Evolutionary conservation across 345 rosid genomes (phyloP), one percentile per base, ranked within the genome.

Genomic region (Tarenaya hassleriana): DNA sequence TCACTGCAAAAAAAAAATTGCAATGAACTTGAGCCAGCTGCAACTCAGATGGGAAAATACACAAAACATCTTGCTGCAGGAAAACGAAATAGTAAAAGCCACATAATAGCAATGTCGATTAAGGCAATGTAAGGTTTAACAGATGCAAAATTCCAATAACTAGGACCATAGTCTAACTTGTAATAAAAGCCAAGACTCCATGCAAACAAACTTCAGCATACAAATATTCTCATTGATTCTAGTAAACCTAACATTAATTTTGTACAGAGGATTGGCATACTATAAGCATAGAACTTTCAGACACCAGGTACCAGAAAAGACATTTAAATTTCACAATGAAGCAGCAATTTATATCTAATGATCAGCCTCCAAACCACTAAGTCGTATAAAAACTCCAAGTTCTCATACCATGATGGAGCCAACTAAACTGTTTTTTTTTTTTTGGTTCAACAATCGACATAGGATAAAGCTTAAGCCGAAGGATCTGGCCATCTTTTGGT

Each of bases 1-100:
- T 83, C 94, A 60, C 99, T 92, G 91, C 77, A 75, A 56, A 31
- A 35, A 60, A 63, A 58, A 58, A 24, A n/a, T n/a, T 7, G 33
- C 51, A 65, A 47, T 16, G 42, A 39, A 40, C 43, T 67, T 71
- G 52, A 75, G 57, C 52, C 60, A 64, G 21, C 37, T 50, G 38
- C 55, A 34, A 34, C 33, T 47, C 42, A 43, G 50, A 14, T 18
- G 21, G 9, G 44, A 50, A 50, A 19, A 58, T 58, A 52, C 50
- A 41, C 24, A 41, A 34, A 44, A n/a, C 4, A 42, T 32, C 39
- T 20, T 33, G 32, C 20, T 32, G 19, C 43, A 37, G 13, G 27
- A 7, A 17, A 8, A 41, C 3, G 1, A n/a, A 13, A 11, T 3
- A 16, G 42, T 7, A 52, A 52, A 37, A 46, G 34, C 52, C 34